Evolutionary conservation across 352 stramenopile genomes (phyloP).

Genomic region (Phytopythium delawarense): DNA sequence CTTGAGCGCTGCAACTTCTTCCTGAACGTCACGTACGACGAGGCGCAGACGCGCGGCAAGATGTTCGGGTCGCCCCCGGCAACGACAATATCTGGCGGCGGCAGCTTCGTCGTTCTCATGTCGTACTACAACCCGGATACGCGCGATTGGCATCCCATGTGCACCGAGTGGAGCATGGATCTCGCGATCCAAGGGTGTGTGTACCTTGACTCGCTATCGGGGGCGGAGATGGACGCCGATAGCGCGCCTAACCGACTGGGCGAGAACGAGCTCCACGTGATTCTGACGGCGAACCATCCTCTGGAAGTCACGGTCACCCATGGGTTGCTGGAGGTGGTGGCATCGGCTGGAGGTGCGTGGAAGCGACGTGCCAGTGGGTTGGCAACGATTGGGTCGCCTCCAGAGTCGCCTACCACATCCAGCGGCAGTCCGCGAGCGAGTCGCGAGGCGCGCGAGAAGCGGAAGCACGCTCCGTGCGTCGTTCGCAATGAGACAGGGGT

Average conservation of each 20-base stretch:
- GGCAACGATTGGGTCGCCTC: slow-evolving; percentile 11
- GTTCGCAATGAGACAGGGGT: slow-evolving; percentile 79
- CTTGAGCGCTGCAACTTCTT: slow-evolving; percentile 71
- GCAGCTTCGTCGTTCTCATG: slow-evolving; percentile 52
- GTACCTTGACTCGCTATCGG: background rate
- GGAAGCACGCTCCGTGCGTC: slow-evolving; percentile 64
- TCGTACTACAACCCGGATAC: slow-evolving; percentile 84
- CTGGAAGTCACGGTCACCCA: slow-evolving; percentile 78
- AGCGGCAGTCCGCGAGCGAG: slow-evolving; percentile 8
- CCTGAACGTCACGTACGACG: slow-evolving; percentile 59
- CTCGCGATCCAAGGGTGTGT: slow-evolving; percentile 50
- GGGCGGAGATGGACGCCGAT: slow-evolving; percentile 3
- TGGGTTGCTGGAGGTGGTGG: slow-evolving; percentile 67
- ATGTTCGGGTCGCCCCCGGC: slow-evolving; percentile 27
- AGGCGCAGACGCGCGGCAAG: slow-evolving; percentile 5
- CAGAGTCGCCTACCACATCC: slow-evolving; percentile 4
- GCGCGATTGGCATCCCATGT: slow-evolving; percentile 79
- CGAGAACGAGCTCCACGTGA: slow-evolving; percentile 68
- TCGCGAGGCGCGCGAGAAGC: slow-evolving; percentile 20
- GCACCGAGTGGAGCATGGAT: slow-evolving; percentile 68
- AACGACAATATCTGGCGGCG: slow-evolving; percentile 63
- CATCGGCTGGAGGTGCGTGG: slow-evolving; percentile 73
- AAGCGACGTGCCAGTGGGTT: slow-evolving; percentile 27
- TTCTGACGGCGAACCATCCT: slow-evolving; percentile 63
- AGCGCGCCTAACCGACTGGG: slow-evolving; percentile 12